These are phyloP conservation scores for Podospora comata DNA, from an alignment of 495 filamentous ascomycete species.

Conservation along the genomic window DNA sequence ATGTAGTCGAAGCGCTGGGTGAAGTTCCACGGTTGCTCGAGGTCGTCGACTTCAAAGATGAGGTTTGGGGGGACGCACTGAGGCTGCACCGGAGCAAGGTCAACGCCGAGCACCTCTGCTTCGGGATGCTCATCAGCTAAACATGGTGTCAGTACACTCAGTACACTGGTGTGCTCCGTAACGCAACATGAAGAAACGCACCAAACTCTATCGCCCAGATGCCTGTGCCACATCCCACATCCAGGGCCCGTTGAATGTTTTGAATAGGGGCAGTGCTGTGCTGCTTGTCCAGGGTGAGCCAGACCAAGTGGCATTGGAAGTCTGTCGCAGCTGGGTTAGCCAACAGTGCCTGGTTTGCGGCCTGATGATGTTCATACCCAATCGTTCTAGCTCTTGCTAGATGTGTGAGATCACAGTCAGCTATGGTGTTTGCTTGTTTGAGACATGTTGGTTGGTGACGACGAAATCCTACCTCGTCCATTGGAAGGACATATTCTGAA, in stretches of 20 bases:
- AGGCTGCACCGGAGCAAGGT: conserved; percentile 53
- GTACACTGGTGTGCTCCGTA: background rate
- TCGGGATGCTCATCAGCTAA: conserved; percentile 11
- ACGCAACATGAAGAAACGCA: background rate
- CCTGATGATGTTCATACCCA: background rate
- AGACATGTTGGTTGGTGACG: background rate
- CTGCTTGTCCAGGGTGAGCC: conserved; percentile 19
- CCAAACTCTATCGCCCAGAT: conserved; percentile 20
- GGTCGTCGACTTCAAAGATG: conserved; percentile 53
- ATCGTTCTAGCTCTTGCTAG: conserved; percentile 19
- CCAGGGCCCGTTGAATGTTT: conserved; percentile 9
- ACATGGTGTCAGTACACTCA: background rate
- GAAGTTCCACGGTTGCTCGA: conserved; percentile 52
- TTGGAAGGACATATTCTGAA: conserved; percentile 19
- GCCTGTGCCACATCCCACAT: conserved; percentile 19
- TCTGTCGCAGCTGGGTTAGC: conserved; percentile 6
- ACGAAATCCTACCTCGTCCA: conserved; percentile 15
- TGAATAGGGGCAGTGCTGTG: conserved; percentile 11
- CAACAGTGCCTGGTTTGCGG: background rate
- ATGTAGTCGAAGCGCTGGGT: conserved; percentile 50
- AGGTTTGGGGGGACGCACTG: conserved; percentile 53
- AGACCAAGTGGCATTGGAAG: conserved; percentile 20
- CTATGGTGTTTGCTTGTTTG: background rate
- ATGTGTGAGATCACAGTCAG: background rate
- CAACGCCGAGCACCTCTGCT: conserved; percentile 21